These are phyloP conservation scores for Nannizziopsis arthrosporioides DNA, from an alignment of 2,329 filamentous ascomycete species.

Conservation along the genomic window DNA sequence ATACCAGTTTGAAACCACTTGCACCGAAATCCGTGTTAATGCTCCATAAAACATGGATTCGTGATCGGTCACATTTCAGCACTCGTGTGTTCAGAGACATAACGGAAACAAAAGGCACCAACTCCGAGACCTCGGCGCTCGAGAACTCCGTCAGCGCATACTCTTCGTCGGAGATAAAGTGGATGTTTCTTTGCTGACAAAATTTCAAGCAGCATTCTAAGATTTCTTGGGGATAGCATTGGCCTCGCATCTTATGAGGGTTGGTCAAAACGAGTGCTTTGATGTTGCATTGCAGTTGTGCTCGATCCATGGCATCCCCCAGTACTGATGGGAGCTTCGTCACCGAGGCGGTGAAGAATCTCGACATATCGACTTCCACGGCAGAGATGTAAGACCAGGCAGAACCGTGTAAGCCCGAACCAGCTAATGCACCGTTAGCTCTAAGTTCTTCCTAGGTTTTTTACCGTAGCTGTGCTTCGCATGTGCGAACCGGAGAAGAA, in stretches of 20 bases:
- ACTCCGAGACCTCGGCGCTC: conserved; percentile 12
- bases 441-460: neutral
- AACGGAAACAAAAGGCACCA: conserved; percentile 15
- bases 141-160: conserved; percentile 18
- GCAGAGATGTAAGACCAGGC: conserved; percentile 15
- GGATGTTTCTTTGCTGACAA: conserved; percentile 17
- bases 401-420: conserved; percentile 17
- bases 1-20: conserved; percentile 17
- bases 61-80: conserved; percentile 15
- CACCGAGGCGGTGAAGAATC: conserved; percentile 14
- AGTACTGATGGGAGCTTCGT: conserved; percentile 14
- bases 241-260: conserved; percentile 21
- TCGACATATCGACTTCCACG: conserved; percentile 15
- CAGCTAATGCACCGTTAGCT: conserved; percentile 13
- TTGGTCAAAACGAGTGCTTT: conserved; percentile 21
- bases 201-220: conserved; percentile 18
- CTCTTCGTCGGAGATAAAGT: conserved; percentile 23
- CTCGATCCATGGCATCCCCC: conserved; percentile 13
- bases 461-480: neutral
- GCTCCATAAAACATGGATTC: conserved; percentile 19
- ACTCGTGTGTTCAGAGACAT: conserved; percentile 13
- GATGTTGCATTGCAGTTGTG: conserved; percentile 11
- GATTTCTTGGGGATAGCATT: conserved; percentile 18
- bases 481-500: neutral
- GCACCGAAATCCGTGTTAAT: conserved; percentile 18